Base-by-base conservation (phyloP, 352 stramenopile species). In the Peronospora destructor region DNA sequence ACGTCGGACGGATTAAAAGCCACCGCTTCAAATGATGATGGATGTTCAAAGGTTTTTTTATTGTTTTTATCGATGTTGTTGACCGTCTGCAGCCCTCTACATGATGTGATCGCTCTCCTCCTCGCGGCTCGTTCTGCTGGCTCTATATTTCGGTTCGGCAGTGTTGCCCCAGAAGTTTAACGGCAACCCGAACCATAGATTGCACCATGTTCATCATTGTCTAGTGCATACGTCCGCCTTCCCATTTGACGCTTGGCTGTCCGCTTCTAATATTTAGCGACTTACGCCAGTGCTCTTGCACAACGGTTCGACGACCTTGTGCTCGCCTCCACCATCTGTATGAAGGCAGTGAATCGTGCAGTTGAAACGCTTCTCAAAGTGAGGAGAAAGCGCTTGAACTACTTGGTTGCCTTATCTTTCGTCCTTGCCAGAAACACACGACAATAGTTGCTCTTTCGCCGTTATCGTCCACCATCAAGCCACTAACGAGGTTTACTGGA, bases 141-240 rank as follows among this genome's bases (percentile, higher is more conserved):
- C n/a, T n/a, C n/a, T n/a, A n/a, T n/a, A n/a, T n/a, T n/a, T n/a
- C n/a, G n/a, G n/a, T n/a, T 38, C 8, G 12, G 13, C 33, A 5
- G 33, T 52, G 9, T 70, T 35, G 1, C 56, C 48, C 53, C 59
- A 70, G 37, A 67, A 65, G 4, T 25, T 28, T 3, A 75, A 21
- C 0, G 57, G 38, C 0, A 68, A 17, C 6, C 55, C 49, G 66
- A 4, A 70, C 0, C 34, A 69, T 68, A 29, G 50, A 68, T 0
- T 55, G 33, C 0, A 54, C 40, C 45, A 70, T 65, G 44, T 72
- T 71, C 16, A 72, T 49, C 6, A 72, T 42, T 0, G 55, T 70
- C 0, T 50, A n/a, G 19, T 68, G 59, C 52, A 76, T 68, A 2
- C 62, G 34, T 72, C 62, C 0, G 54, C 54, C 25, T 75, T 72